Conservation (phyloP, 2,329 filamentous ascomycete species). For the Hymenoscyphus fructigenus region DNA sequence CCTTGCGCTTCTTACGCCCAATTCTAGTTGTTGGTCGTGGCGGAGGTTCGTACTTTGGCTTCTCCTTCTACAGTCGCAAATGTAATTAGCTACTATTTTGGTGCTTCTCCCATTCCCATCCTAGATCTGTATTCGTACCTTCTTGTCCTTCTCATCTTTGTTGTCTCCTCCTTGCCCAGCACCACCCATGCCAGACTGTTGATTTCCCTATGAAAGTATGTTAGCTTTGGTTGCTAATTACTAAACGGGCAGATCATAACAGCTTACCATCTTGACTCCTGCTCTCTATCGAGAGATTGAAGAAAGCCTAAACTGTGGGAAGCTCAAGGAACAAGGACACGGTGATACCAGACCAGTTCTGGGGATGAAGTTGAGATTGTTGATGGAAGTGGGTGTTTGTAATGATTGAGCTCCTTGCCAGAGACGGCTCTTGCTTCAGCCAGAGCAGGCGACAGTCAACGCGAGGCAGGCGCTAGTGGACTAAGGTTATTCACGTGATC, state of each 20-base stretch:
- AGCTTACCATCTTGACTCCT: conserved; percentile 34
- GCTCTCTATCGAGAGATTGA: conserved; percentile 9
- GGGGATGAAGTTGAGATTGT: conserved; percentile 26
- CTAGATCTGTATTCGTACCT: conserved; percentile 54
- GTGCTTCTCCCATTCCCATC: not conserved
- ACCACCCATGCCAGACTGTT: conserved; percentile 41
- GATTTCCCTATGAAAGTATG: conserved; percentile 39
- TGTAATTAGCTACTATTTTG: conserved; percentile 19
- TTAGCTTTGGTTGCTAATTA: conserved; percentile 26
- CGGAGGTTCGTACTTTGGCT: conserved; percentile 99
- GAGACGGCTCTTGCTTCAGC: not conserved
- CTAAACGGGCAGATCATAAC: conserved; percentile 13
- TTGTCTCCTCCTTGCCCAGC: conserved; percentile 67
- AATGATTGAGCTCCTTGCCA: conserved; percentile 19
- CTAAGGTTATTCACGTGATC: not conserved
- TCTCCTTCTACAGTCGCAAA: conserved; percentile 75
- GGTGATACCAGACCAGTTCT: conserved; percentile 14
- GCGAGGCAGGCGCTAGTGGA: conserved; percentile 5
- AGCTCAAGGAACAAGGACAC: not conserved
- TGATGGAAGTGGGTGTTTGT: conserved; percentile 27
- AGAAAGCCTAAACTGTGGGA: not conserved
- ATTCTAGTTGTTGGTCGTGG: conserved; percentile 95
- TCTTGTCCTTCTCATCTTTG: conserved; percentile 89
- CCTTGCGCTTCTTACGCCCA: conserved; percentile 98
- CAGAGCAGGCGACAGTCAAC: conserved; percentile 15